Percentiles rank a stretch among this genome's conserved stretches.
These are phyloP conservation scores for Oenanthe sinensis DNA, from an alignment of 129 eudicot species.

Conservation along the genomic window DNA sequence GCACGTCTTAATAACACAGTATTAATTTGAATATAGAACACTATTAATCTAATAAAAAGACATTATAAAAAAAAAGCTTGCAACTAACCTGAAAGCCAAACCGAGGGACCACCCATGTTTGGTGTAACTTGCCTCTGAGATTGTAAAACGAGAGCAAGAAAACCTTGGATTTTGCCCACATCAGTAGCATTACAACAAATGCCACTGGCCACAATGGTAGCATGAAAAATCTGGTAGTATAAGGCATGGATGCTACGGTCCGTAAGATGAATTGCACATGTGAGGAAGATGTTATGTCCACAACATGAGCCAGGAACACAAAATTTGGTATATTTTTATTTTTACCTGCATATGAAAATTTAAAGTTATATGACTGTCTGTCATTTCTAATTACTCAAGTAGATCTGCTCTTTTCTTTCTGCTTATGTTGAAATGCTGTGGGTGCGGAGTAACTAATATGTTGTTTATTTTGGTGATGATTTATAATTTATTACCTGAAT, in stretches of 20 bases:
- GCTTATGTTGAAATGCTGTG: neutral
- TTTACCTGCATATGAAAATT: conserved; percentile 31
- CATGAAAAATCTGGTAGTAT: conserved; percentile 27
- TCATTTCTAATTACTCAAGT: neutral
- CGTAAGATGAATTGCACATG: conserved; percentile 58
- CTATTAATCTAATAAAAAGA: too few relatives aligned
- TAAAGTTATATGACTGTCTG: neutral
- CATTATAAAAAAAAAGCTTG: too few relatives aligned
- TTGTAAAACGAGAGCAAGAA: conserved; percentile 59
- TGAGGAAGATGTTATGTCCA: conserved; percentile 58
- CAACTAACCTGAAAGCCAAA: conserved; percentile 76
- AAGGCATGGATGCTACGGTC: conserved; percentile 50
- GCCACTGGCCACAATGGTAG: conserved; percentile 37
- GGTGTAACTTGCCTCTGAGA: conserved; percentile 63
- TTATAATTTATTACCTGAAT: conserved; percentile 31
- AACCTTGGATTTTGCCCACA: conserved; percentile 84
- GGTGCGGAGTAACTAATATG: neutral
- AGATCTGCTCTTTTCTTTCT: neutral
- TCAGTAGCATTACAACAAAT: conserved; percentile 44
- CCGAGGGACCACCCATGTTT: conserved; percentile 86
- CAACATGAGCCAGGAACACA: conserved; percentile 84
- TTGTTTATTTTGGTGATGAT: neutral
- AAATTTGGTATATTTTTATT: conserved; percentile 54
- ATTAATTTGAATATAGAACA: neutral
- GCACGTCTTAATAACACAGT: neutral